A percentile compares a stretch with the other conserved stretches of the same genome.
Evolutionary conservation across 805 yeast species (phyloP).

Genomic region (Candida patagonica): DNA sequence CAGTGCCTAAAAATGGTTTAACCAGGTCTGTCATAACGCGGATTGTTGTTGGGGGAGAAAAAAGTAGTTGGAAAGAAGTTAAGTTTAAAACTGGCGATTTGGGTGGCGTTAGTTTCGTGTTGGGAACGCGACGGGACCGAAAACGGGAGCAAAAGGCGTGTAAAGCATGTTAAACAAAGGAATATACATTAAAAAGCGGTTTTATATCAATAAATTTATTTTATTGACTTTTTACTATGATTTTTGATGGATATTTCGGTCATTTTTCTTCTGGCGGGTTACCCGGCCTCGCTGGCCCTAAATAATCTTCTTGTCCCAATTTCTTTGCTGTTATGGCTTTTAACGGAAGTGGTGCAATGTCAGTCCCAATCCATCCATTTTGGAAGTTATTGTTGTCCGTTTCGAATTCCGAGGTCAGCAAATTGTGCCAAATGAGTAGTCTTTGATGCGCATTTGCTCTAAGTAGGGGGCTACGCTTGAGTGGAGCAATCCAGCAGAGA

Average conservation of each 20-base stretch:
- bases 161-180: too few relatives aligned
- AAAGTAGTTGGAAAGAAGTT: neutral
- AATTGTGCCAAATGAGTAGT: conserved; percentile 20
- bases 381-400: conserved; percentile 20
- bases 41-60: too few relatives aligned
- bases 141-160: too few relatives aligned
- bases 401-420: conserved; percentile 24
- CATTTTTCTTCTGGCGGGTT: too few relatives aligned
- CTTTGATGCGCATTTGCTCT: conserved; percentile 16
- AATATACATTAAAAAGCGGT: too few relatives aligned
- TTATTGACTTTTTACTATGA: too few relatives aligned
- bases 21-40: conserved; percentile 1
- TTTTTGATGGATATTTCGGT: too few relatives aligned
- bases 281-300: too few relatives aligned
- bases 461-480: conserved; percentile 19
- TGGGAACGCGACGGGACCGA: too few relatives aligned
- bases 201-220: too few relatives aligned
- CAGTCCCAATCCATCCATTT: neutral
- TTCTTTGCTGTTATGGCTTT: conserved; percentile 19
- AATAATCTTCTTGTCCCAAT: neutral
- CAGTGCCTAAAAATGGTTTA: neutral
- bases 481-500: conserved; percentile 27
- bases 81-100: neutral
- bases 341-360: conserved; percentile 15
- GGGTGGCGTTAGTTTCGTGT: conserved; percentile 3